phyloP scores from a whole-genome alignment of 257 asterid species.

The Ehretia macrophylla region DNA sequence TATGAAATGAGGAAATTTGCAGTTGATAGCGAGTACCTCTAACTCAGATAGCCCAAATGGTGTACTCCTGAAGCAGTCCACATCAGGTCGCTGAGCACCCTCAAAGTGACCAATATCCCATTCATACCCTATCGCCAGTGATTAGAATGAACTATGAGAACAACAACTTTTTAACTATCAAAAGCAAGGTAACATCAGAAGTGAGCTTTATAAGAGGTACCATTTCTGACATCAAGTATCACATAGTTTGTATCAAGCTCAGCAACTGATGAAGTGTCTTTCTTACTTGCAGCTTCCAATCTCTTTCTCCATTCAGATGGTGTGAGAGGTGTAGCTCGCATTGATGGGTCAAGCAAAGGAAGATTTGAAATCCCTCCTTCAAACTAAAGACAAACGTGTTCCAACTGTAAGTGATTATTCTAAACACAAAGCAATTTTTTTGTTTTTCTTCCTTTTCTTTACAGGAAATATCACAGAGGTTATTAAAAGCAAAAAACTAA shows the following conservation, averaged over 20 bases:
- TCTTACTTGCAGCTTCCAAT: constrained; percentile 50
- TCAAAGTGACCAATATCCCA: constrained; percentile 97
- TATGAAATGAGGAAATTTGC: not conserved
- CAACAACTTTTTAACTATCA: not conserved
- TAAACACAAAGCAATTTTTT: not conserved
- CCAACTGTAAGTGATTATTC: constrained; percentile 4
- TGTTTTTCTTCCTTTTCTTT: too few relatives aligned
- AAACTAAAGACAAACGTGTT: constrained; percentile 38
- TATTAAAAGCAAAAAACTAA: too few relatives aligned
- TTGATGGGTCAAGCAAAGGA: constrained; percentile 80
- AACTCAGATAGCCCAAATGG: constrained; percentile 68
- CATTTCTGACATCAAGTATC: constrained; percentile 90
- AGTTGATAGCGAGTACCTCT: constrained; percentile 38
- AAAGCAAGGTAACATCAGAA: not conserved
- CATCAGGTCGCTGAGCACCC: constrained; percentile 88
- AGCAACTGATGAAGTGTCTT: constrained; percentile 22
- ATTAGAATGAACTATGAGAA: constrained; percentile 8
- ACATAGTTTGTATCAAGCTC: constrained; percentile 30
- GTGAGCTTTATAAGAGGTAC: constrained; percentile 30
- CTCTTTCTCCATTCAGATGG: constrained; percentile 86
- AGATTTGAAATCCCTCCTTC: constrained; percentile 83
- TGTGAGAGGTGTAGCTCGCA: constrained; percentile 79
- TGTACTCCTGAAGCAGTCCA: constrained; percentile 87
- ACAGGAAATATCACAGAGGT: too few relatives aligned
- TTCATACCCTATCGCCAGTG: constrained; percentile 68